Conservation (phyloP, 352 stramenopile species). For the Phytophthora quininea region DNA sequence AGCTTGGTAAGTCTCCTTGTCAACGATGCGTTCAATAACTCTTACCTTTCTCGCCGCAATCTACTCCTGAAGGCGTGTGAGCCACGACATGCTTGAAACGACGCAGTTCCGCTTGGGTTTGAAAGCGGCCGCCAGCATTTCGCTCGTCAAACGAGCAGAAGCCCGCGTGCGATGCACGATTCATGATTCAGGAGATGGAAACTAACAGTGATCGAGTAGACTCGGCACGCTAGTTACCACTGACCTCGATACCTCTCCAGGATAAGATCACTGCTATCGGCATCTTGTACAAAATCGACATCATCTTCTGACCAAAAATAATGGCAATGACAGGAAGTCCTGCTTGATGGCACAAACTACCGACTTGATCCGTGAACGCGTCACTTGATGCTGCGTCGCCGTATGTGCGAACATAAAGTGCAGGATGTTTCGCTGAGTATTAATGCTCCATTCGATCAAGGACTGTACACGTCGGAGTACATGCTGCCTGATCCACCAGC, state of each 20-base stretch:
- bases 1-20: not conserved
- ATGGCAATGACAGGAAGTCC: no score
- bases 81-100: constrained; percentile 78
- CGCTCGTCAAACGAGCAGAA: constrained; percentile 84
- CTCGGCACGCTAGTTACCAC: not conserved
- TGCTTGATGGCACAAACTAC: no score
- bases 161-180: constrained; percentile 62
- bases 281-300: constrained; percentile 22
- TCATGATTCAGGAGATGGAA: constrained; percentile 35
- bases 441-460: constrained; percentile 39
- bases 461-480: constrained; percentile 47
- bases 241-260: not conserved
- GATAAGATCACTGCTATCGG: constrained; percentile 20
- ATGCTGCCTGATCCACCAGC: constrained; percentile 21
- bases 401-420: not conserved
- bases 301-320: constrained; percentile 37
- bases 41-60: constrained; percentile 62
- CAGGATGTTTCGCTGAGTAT: constrained; percentile 4
- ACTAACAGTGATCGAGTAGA: constrained; percentile 11
- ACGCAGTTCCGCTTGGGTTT: constrained; percentile 77
- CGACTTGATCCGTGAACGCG: not conserved
- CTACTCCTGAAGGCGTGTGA: constrained; percentile 51
- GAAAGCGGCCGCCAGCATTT: constrained; percentile 72
- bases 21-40: not conserved
- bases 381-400: not conserved